Percentiles rank a stretch among this genome's conserved stretches.
These are phyloP conservation scores for Chaetomium sp. DNA, from an alignment of 2,329 filamentous ascomycete genomes.

Conservation along the genomic window DNA sequence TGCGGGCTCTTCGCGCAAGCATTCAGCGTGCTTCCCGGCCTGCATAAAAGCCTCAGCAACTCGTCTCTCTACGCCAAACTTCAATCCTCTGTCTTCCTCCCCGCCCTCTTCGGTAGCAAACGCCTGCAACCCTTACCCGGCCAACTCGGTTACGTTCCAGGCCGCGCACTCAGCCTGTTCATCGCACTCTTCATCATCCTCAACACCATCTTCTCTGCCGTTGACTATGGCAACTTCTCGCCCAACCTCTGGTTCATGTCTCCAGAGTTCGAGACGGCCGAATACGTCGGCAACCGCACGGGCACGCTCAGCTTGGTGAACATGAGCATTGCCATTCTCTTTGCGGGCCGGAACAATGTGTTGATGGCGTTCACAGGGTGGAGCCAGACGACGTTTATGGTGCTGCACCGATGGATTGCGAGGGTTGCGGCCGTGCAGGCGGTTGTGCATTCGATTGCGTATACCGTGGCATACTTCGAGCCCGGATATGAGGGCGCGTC, in stretches of 20 bases:
- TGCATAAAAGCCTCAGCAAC: no score
- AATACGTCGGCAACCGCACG: slow-evolving; percentile 2
- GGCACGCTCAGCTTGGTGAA: slow-evolving; percentile 3
- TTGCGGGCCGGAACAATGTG: slow-evolving; percentile 5
- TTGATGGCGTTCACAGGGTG: slow-evolving; percentile 1
- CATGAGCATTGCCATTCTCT: slow-evolving; percentile 2
- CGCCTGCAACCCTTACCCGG: neutral
- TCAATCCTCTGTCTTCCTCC: neutral
- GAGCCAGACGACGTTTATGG: slow-evolving; percentile 4
- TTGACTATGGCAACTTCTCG: neutral
- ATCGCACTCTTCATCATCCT: neutral
- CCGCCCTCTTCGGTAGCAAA: neutral
- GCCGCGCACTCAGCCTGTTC: neutral
- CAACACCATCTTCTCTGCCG: slow-evolving; percentile 1
- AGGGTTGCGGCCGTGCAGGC: neutral
- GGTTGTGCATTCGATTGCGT: neutral
- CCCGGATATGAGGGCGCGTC: neutral
- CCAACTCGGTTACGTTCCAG: neutral
- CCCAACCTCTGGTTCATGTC: neutral
- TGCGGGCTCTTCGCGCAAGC: no score
- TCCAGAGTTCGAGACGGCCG: neutral
- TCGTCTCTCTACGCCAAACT: neutral
- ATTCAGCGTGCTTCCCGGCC: no score
- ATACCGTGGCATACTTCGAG: neutral
- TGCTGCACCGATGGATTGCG: slow-evolving; percentile 1